Evolutionary conservation across 2,329 filamentous ascomycete genomes (phyloP), one percentile per base, ranked within the genome.

Genomic region (Aspergillus quadricinctus): DNA sequence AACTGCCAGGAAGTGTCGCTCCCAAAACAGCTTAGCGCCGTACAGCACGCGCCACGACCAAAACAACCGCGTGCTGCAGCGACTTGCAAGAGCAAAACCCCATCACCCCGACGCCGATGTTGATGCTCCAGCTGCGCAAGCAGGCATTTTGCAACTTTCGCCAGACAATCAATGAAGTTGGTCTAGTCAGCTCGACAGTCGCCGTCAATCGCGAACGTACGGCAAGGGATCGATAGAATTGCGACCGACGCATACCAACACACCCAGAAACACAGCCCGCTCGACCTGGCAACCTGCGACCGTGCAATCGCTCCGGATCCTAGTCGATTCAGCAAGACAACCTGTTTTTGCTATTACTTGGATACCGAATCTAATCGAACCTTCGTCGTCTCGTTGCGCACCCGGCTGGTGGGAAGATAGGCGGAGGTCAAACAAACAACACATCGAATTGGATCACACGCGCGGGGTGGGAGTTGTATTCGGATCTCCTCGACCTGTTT

Each of bases 31-130:
- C 56, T 63, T 73, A 72, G 71, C 64, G 69, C 53, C 52, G 45
- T 61, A 64, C 68, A 49, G 68, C 71, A 71, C 71, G 69, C 71
- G 69, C 68, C 65, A 69, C 66, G 64, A 72, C 70, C 71, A 72
- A 73, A 73, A 72, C 69, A 73, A 73, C 69, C 69, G 70, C 70
- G 70, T 72, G 69, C 65, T 63, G 57, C 29, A 49, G 40, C 53
- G 56, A 63, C 60, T 59, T 57, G 50, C 55, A 57, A 60, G 52
- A 58, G 57, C 52, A 57, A 61, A 60, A 59, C 54, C 58, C 58
- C 58, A 55, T 55, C 60, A 57, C 29, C 52, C 52, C 52, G 49
- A 63, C 58, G 57, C 57, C 56, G 19, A 56, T 54, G 51, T 46
- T 55, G 48, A 50, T 27, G 49, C 52, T 57, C 59, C 3, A 52